Evolutionary conservation across 768 basidiomycete genomes (phyloP), one percentile per base, ranked within the genome.

Genomic region (Saitozyma podzolica): DNA sequence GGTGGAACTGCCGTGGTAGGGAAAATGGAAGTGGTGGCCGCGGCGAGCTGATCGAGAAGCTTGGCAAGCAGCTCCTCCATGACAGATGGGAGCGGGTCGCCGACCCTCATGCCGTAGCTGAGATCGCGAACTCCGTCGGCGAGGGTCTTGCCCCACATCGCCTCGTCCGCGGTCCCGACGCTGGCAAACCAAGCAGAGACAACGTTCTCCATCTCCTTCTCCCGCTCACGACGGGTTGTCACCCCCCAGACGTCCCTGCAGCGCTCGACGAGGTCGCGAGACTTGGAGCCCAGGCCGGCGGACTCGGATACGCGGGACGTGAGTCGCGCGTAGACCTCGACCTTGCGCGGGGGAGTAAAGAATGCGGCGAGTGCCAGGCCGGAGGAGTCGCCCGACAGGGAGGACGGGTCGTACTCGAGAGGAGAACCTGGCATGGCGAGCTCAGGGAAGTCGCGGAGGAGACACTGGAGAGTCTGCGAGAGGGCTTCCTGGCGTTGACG

Each of bases 171-270:
- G 4, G 56, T 63, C 16, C 68, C 70, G 40, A 77, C 59, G n/a
- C 47, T 54, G 14, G 63, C 57, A 6, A 59, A 56, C 76, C 76
- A 79, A n/a, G 67, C 56, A 9, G 58, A n/a, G 13, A 74, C 43
- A 2, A 72, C 19, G 4, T 50, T 66, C 42, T 72, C 75, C 41
- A 79, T 50, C 60, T 76, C 75, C 45, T 63, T 64, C 64, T 78
- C 72, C 51, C 67, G 60, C 37, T 73, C 68, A 3, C 62, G 50
- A 45, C 67, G 54, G 37, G 62, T 59, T 11, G 64, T 56, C 9
- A 79, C 68, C 3, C 66, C 70, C 78, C 78, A 79, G 6, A 79
- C 59, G 13, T 72, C 69, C 10, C 72, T 61, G 53, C 76, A 77
- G 40, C 63, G 52, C 8, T 75, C 73, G 7, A 76, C 52, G 19